These are phyloP conservation scores for Eimeria zaria DNA, from an alignment of 169 alveolate genomes.

Conservation along the genomic window DNA sequence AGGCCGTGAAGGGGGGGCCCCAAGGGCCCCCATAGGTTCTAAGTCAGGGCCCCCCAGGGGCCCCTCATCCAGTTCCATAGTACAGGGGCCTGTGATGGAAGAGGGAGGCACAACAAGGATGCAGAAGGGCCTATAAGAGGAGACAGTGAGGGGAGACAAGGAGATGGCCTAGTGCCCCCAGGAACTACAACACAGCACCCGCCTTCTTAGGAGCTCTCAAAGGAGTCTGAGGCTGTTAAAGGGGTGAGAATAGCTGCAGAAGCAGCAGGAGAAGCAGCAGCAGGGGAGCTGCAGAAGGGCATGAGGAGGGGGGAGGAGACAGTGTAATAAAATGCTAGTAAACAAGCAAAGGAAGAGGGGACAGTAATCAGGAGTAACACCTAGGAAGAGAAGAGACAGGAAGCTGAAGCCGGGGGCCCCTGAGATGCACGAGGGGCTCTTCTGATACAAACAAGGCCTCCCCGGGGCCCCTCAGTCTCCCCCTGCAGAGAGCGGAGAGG, in stretches of 20 bases:
- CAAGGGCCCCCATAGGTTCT: constrained; percentile 30
- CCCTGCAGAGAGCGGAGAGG: neutral
- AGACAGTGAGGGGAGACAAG: neutral
- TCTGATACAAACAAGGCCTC: neutral
- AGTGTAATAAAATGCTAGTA: neutral
- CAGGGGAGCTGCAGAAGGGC: no score
- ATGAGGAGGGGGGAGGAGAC: neutral
- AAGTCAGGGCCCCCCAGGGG: constrained; percentile 18
- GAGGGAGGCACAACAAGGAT: neutral
- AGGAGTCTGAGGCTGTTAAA: neutral
- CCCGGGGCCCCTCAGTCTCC: constrained; percentile 41
- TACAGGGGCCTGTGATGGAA: neutral
- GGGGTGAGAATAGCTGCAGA: neutral
- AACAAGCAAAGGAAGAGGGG: neutral
- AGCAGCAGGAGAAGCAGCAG: neutral
- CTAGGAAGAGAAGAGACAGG: neutral
- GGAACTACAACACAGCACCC: neutral
- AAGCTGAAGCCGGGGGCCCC: neutral
- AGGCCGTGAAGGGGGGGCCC: neutral
- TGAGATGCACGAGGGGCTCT: neutral
- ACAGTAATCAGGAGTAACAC: neutral
- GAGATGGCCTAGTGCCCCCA: neutral
- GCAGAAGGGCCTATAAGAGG: neutral
- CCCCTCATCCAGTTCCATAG: constrained; percentile 40
- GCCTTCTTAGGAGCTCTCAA: neutral